Base-by-base conservation (phyloP, 2,329 filamentous ascomycete species). In the Fusarium graminum region DNA sequence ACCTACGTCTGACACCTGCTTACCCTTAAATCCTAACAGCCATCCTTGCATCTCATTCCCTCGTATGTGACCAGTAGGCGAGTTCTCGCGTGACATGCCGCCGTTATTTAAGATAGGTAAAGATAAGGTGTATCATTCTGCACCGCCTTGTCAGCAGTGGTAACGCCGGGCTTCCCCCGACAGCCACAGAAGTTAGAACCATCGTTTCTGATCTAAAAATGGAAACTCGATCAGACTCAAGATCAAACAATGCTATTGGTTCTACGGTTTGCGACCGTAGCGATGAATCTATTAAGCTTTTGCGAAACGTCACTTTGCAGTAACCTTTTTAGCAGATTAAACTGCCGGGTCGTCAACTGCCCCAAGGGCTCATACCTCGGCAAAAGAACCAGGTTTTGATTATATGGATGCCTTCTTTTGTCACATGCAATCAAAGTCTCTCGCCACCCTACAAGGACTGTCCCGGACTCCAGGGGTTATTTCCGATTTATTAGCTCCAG, bases 401-500 rank as follows among this genome's bases (percentile, higher is more conserved):
- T 53, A 36, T 63, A 26, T 29, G n/a, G n/a, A n/a, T 17, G 29
- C 25, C 50, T 36, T 36, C 34, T 46, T 46, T 25, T 50, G 42
- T 58, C 55, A 47, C 25, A 41, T 13, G 58, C 50, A 63, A 63
- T 63, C 57, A 50, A 58, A 57, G 26, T 41, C 39, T 53, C 34
- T 26, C 16, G 12, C 38, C 51, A 58, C 59, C 59, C 40, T 63
- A 17, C 59, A 63, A 38, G 59, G 59, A 43, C 47, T 28, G 19
- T 50, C 46, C 55, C 57, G 47, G 40, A 38, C 41, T 39, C 47
- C 29, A 25, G 51, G 59, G 34, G 17, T 17, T n/a, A 43, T 63
- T 63, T 63, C 59, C 59, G 59, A 63, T 63, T 38, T 11, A 63
- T 63, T 63, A 51, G 51, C 8, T n/a, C 58, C 13, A 45, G 30